Conservation (phyloP, 2,329 filamentous ascomycete species). For the Calonectria hawksworthii region DNA sequence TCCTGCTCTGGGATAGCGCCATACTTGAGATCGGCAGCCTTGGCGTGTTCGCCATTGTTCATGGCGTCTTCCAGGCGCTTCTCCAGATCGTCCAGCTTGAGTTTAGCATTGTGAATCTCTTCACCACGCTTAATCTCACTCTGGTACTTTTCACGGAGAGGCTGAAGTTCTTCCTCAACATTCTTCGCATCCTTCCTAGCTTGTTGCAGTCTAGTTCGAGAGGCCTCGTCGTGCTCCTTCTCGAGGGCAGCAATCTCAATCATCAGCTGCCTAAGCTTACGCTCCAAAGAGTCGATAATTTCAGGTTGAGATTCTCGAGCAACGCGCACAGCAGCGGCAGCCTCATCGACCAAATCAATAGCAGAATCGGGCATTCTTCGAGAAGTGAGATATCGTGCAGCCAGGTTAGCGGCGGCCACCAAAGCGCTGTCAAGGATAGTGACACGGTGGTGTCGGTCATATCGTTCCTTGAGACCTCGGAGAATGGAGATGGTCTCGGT, state of each 20-base stretch:
- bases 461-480: slow-evolving; percentile 97
- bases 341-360: slow-evolving; percentile 96
- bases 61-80: slow-evolving; percentile 96
- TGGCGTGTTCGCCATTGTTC: slow-evolving; percentile 85
- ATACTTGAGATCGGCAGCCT: slow-evolving; percentile 94
- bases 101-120: slow-evolving; percentile 92
- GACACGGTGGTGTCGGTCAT: slow-evolving; percentile 98
- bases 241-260: slow-evolving; percentile 97
- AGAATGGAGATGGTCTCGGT: slow-evolving; percentile 96
- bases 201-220: slow-evolving; percentile 83
- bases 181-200: slow-evolving; percentile 94
- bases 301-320: slow-evolving; percentile 97
- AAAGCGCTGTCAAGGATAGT: slow-evolving; percentile 96
- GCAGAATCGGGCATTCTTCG: slow-evolving; percentile 95
- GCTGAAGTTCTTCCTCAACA: slow-evolving; percentile 91
- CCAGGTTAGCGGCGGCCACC: slow-evolving; percentile 90
- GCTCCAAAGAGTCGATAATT: slow-evolving; percentile 93
- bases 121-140: slow-evolving; percentile 92
- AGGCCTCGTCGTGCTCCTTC: slow-evolving; percentile 95
- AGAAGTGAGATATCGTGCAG: slow-evolving; percentile 92
- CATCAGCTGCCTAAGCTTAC: slow-evolving; percentile 89
- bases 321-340: slow-evolving; percentile 95
- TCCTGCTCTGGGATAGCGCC: slow-evolving; percentile 97
- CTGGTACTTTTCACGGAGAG: slow-evolving; percentile 95
- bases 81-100: slow-evolving; percentile 92